Evolutionary conservation across 2,329 filamentous ascomycete genomes (phyloP).

Genomic region (Xylogone sp.): DNA sequence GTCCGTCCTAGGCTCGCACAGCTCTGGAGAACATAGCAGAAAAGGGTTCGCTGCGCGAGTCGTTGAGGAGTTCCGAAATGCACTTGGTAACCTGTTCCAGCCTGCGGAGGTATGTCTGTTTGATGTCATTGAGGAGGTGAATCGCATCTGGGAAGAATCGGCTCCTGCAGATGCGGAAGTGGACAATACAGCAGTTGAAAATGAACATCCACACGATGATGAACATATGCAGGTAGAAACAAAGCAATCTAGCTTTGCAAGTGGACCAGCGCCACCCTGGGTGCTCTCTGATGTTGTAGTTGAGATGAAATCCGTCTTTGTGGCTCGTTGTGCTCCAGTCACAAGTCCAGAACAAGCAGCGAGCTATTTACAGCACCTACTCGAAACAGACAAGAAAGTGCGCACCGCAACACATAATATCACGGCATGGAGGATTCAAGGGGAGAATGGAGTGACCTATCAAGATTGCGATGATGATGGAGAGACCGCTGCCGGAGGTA

Average conservation of each 20-base stretch:
- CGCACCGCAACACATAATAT: slow-evolving; percentile 94
- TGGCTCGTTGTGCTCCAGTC: slow-evolving; percentile 73
- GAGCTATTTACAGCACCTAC: slow-evolving; percentile 67
- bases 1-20: slow-evolving; percentile 72
- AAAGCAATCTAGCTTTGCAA: not conserved
- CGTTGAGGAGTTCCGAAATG: slow-evolving; percentile 64
- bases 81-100: slow-evolving; percentile 64
- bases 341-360: slow-evolving; percentile 68
- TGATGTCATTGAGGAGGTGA: slow-evolving; percentile 79
- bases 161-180: slow-evolving; percentile 16
- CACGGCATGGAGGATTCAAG: slow-evolving; percentile 82
- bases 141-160: slow-evolving; percentile 20
- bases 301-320: slow-evolving; percentile 84
- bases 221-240: not conserved
- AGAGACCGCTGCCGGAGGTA: slow-evolving; percentile 83
- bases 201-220: not conserved
- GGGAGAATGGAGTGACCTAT: slow-evolving; percentile 49
- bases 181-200: not conserved
- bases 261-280: slow-evolving; percentile 51
- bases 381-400: slow-evolving; percentile 78
- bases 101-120: slow-evolving; percentile 82
- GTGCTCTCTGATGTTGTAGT: slow-evolving; percentile 66
- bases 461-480: slow-evolving; percentile 97
- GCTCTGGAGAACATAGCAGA: slow-evolving; percentile 62
- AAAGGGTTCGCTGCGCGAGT: slow-evolving; percentile 71